Evolutionary conservation across 176 grass and related monocot species (phyloP), one percentile per base, ranked within the genome.

Genomic region (Rhynchospora pubera): DNA sequence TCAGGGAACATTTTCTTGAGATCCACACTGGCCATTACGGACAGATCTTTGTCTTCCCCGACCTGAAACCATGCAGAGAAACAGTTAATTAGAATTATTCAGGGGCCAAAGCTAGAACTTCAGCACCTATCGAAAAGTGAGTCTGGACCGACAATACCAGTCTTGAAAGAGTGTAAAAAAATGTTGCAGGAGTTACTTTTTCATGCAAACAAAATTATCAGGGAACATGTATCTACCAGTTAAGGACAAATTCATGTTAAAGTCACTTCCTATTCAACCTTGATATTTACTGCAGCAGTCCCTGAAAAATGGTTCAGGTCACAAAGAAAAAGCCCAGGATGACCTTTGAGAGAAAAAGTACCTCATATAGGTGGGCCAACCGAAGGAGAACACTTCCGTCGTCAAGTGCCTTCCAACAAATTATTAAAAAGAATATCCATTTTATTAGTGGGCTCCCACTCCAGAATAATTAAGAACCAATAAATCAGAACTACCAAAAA

Each of bases 291-390:
- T 5, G 18, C 5, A 19, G 56, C 1, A 26, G 23, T 64, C 62
- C 62, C 24, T 64, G 3, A 64, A 64, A 30, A 30, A 64, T 64
- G 62, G 62, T 64, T 58, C 62, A 30, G 13, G 62, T 64, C 62
- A 64, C 24, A 14, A 64, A 14, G 62, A 64, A 58, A 5, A 24
- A 64, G 24, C 5, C 58, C n/a, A 60, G 7, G 7, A 26, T 24
- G 12, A 22, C 61, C 62, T 65, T 65, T 15, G 62, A 9, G 45
- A 16, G 3, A 23, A 60, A 32, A 32, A 52, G 60, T 82, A 97
- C 94, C 91, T 97, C 92, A 10, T 88, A 97, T 83, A 97, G 83
- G 68, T 94, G 94, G 63, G 92, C 94, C 82, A 97, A 82, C 26
- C 94, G 92, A 86, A 97, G 66, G 69, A 97, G 90, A 79, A 91